Evolutionary conservation across 805 yeast genomes (phyloP).

Genomic region (Wickerhamomyces hampshirensis): DNA sequence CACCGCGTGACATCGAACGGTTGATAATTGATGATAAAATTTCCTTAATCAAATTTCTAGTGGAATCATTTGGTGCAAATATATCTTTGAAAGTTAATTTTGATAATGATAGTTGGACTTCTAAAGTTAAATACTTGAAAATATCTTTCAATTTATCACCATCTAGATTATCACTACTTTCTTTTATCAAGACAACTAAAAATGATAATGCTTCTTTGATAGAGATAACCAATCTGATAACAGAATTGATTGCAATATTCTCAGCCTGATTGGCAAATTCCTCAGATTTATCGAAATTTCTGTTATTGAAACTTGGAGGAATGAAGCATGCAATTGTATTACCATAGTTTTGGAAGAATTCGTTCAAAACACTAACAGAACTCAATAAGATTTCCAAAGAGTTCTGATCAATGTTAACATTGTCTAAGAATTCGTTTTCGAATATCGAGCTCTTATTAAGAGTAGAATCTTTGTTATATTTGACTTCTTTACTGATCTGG

Average conservation of each 20-base stretch:
- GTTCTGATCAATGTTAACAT: conserved; percentile 37
- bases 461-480: conserved; percentile 30
- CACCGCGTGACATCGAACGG: conserved; percentile 85
- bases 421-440: conserved; percentile 35
- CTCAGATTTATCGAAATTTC: conserved; percentile 33
- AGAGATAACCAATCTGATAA: conserved; percentile 67
- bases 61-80: conserved; percentile 60
- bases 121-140: conserved; percentile 60
- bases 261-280: conserved; percentile 85
- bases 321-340: conserved; percentile 56
- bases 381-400: conserved; percentile 69
- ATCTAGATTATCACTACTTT: conserved; percentile 35
- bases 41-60: conserved; percentile 66
- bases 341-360: conserved; percentile 64
- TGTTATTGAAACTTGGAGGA: conserved; percentile 45
- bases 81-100: conserved; percentile 68
- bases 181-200: conserved; percentile 75
- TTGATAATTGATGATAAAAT: conserved; percentile 85
- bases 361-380: conserved; percentile 62
- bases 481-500: conserved; percentile 28
- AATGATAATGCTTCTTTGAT: conserved; percentile 91
- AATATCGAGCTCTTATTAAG: conserved; percentile 26
- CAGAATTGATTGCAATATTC: conserved; percentile 77
- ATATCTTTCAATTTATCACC: conserved; percentile 46
- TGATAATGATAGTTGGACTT: conserved; percentile 64